Conservation (phyloP, 176 grass and related monocot species). For the Paspalum vaginatum region DNA sequence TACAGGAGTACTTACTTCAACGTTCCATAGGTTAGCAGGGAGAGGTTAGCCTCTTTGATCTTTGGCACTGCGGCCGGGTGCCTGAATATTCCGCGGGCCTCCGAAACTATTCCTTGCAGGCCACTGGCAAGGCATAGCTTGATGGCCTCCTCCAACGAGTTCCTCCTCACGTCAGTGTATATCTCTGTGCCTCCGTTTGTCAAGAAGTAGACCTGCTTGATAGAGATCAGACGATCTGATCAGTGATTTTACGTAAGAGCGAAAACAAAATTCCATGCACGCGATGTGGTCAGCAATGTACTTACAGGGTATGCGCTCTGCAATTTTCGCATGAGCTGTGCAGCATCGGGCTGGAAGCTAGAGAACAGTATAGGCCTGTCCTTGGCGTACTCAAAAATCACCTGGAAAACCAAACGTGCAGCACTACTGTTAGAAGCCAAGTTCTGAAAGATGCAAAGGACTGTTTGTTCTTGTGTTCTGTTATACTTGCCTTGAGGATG, state of each 20-base stretch:
- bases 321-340: slow-evolving; percentile 60
- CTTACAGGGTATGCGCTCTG: slow-evolving; percentile 85
- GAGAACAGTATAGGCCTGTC: slow-evolving; percentile 86
- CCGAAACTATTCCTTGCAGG: slow-evolving; percentile 87
- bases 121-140: slow-evolving; percentile 61
- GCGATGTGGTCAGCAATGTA: not conserved
- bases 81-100: slow-evolving; percentile 73
- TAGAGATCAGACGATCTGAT: not conserved
- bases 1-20: slow-evolving; percentile 64
- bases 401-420: slow-evolving; percentile 39
- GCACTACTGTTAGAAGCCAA: not conserved
- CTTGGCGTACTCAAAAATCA: slow-evolving; percentile 60
- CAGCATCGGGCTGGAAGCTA: slow-evolving; percentile 91
- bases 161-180: slow-evolving; percentile 69
- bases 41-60: slow-evolving; percentile 84
- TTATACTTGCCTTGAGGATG: slow-evolving; percentile 52
- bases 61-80: slow-evolving; percentile 62
- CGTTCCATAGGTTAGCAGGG: slow-evolving; percentile 73
- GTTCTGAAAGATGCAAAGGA: not conserved
- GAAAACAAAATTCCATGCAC: not conserved
- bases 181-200: slow-evolving; percentile 67
- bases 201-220: slow-evolving; percentile 85
- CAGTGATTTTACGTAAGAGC: not conserved
- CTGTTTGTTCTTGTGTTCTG: not conserved
- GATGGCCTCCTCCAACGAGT: slow-evolving; percentile 85